Evolutionary conservation across 2,329 filamentous ascomycete species (phyloP).

Genomic region (Xylariaceae sp.): DNA sequence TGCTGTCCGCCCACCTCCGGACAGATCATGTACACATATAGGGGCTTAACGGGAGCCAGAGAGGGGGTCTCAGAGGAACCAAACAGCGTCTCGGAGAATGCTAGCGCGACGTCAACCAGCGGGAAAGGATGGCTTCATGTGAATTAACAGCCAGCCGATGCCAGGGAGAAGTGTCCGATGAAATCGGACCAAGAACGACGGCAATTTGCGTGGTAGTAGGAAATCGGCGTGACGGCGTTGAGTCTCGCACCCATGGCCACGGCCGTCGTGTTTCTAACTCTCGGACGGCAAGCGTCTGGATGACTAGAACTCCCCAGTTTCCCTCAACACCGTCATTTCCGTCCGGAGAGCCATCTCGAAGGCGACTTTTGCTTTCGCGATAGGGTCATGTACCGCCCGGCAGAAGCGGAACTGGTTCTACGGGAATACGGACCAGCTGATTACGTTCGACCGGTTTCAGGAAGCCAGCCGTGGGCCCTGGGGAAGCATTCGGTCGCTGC

Average conservation of each 20-base stretch:
- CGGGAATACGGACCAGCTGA: background rate
- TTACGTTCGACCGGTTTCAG: conserved; percentile 2
- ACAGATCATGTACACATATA: background rate
- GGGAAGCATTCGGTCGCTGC: conserved; percentile 1
- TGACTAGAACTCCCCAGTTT: background rate
- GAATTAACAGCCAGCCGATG: background rate
- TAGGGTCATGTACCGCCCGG: conserved; percentile 4
- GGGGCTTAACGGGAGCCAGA: background rate
- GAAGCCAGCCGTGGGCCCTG: conserved; percentile 7
- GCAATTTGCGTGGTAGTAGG: background rate
- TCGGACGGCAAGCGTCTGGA: background rate
- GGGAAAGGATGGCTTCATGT: no score
- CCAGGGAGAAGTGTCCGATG: background rate
- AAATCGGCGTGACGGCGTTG: background rate
- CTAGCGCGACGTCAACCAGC: background rate
- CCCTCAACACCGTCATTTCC: conserved; percentile 1
- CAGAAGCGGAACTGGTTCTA: conserved; percentile 12
- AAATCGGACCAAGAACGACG: background rate
- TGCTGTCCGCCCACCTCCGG: background rate
- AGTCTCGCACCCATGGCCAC: background rate
- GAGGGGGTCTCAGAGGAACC: background rate
- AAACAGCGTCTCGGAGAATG: background rate
- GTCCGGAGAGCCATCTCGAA: background rate
- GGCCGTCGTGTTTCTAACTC: background rate
- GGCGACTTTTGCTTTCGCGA: conserved; percentile 1